A percentile compares a stretch with the other conserved stretches of the same genome.
phyloP scores from a whole-genome alignment of 441 rosid genomes.

The Pelargonium australe region DNA sequence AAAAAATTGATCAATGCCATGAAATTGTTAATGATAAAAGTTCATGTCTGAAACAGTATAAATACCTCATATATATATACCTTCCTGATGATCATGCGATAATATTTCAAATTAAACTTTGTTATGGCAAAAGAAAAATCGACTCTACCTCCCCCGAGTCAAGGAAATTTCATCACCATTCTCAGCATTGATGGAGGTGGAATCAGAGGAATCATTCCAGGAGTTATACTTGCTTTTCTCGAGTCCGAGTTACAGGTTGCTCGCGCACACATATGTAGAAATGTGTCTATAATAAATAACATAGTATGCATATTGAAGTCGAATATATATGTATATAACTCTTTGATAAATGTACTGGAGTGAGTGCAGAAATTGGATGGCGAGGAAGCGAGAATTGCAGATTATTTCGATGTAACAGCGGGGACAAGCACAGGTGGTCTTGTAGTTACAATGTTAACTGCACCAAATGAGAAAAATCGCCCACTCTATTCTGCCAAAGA shows the following conservation, averaged over 20 bases:
- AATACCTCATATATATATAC: too few species aligned
- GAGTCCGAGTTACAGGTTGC: conserved; percentile 52
- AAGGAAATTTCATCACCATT: conserved; percentile 46
- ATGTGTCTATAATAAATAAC: too few species aligned
- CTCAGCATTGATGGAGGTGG: conserved; percentile 69
- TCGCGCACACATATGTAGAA: not conserved
- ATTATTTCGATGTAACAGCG: conserved; percentile 51
- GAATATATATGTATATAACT: not conserved
- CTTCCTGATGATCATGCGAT: too few species aligned
- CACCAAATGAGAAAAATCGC: conserved; percentile 39
- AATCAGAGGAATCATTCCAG: conserved; percentile 50
- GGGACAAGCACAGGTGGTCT: conserved; percentile 62
- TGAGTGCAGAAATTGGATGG: conserved; percentile 44
- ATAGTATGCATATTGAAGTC: not conserved
- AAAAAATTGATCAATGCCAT: too few species aligned
- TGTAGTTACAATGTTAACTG: conserved; percentile 46
- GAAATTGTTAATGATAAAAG: too few species aligned
- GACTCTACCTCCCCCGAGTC: conserved; percentile 47
- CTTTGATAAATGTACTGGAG: not conserved
- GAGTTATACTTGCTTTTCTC: conserved; percentile 40
- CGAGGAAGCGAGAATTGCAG: conserved; percentile 47
- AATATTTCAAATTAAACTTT: too few species aligned
- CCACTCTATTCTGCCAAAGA: conserved; percentile 52
- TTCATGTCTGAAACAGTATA: too few species aligned
- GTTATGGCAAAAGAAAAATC: conserved; percentile 25